Evolutionary conservation across 108 stramenopile species (phyloP), one percentile per base, ranked within the genome.

Genomic region (Cyclotella sp.): DNA sequence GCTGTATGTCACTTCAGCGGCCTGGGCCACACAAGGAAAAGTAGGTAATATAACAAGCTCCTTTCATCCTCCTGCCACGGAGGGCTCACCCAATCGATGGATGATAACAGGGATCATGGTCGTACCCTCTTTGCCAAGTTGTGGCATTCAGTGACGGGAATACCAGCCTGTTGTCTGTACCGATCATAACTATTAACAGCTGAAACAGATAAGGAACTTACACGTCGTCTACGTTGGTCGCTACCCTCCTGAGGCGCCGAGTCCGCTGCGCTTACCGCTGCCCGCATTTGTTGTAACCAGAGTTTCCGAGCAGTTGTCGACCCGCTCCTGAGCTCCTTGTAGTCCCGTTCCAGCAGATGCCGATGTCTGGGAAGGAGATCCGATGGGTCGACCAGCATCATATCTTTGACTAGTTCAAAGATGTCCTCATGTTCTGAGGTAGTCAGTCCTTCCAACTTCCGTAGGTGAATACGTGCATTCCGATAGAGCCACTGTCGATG

Each of bases 251-350:
- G 61, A 29, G 28, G 3, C 10, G 45, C 64, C 10, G 29, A 43
- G 8, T 45, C 43, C 44, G 69, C 53, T 5, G 69, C 69, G 3
- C 40, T 19, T 1, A 70, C 3, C 3, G 69, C 69, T 8, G 54
- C 34, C 3, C 41, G 28, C 54, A 70, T 70, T 28, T 70, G n/a
- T 42, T 24, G 5, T 2, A 70, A 30, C 69, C 69, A 70, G 16
- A 52, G 21, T 24, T 52, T 54, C 45, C 55, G 47, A 9, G 30
- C 54, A 14, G 29, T 41, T 0, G 39, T 7, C 0, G 19, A 11
- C 5, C 69, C 69, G 39, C 12, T 15, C 21, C 55, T 54, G 9
- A 70, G 55, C 1, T 4, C 19, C 51, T 57, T 19, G n/a, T 41
- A 70, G 16, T 58, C 39, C 9, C n/a, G n/a, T 9, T 70, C 40